phyloP scores from a whole-genome alignment of 345 rosid species.

The Mangifera indica region DNA sequence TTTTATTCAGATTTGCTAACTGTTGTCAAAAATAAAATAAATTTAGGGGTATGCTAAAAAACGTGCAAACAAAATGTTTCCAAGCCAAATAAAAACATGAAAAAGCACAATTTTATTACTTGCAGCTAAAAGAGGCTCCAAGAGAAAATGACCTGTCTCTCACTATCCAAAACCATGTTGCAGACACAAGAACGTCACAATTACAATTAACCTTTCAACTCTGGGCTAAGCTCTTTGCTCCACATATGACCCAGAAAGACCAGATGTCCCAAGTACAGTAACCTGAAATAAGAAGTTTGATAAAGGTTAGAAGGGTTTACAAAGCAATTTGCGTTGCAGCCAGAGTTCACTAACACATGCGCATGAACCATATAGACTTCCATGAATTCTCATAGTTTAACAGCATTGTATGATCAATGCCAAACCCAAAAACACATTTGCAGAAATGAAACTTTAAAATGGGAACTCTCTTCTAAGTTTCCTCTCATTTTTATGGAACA shows the following conservation, averaged over 20 bases:
- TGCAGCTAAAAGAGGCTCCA: no score
- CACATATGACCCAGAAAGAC: slow-evolving; percentile 86
- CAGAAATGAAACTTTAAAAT: not conserved
- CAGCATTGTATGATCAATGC: not conserved
- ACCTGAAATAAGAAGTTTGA: slow-evolving; percentile 19
- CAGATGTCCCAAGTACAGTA: slow-evolving; percentile 94
- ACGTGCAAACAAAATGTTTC: no score
- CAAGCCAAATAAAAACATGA: no score
- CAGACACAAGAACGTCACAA: not conserved
- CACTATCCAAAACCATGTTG: slow-evolving; percentile 11
- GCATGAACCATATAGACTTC: no score
- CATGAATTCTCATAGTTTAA: not conserved
- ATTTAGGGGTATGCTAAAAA: no score
- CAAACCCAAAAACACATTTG: not conserved
- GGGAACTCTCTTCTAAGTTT: not conserved
- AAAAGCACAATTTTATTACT: no score
- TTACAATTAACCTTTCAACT: not conserved
- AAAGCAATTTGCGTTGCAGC: no score
- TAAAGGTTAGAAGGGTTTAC: not conserved
- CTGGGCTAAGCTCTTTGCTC: slow-evolving; percentile 62
- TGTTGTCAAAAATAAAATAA: no score
- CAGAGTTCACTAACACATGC: not conserved
- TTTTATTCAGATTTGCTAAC: no score
- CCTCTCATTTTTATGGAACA: not conserved
- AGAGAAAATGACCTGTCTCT: slow-evolving; percentile 7